These are phyloP conservation scores for Pseudogymnoascus sp. DNA, from an alignment of 2,329 filamentous ascomycete genomes.

Conservation along the genomic window DNA sequence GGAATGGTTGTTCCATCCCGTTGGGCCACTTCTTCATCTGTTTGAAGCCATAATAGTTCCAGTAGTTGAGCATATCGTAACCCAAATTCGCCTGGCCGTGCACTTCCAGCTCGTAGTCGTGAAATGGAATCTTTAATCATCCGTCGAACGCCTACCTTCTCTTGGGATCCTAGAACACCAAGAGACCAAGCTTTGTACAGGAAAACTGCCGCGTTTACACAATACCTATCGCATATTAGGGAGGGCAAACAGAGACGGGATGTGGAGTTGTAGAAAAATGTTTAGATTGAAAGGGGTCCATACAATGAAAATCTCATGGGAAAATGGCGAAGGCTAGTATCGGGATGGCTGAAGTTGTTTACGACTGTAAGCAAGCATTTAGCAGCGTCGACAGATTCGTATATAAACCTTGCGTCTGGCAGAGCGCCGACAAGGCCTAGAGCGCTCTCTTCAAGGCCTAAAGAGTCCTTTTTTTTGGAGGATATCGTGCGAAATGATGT, in stretches of 20 bases:
- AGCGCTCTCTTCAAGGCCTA: constrained; percentile 17
- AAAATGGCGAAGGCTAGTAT: constrained; percentile 52
- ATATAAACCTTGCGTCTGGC: constrained; percentile 57
- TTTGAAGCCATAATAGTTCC: constrained; percentile 48
- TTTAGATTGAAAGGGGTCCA: constrained; percentile 20
- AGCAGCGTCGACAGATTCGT: constrained; percentile 55
- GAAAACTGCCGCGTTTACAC: constrained; percentile 56
- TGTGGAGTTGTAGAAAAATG: constrained; percentile 13
- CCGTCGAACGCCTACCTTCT: constrained; percentile 46
- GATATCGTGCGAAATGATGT: constrained; percentile 44
- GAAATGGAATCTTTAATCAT: constrained; percentile 51
- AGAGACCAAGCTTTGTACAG: constrained; percentile 55
- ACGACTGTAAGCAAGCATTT: constrained; percentile 52
- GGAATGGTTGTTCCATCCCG: constrained; percentile 13
- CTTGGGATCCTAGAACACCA: constrained; percentile 46
- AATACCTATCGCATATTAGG: constrained; percentile 26
- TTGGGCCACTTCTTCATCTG: constrained; percentile 18
- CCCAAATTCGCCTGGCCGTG: constrained; percentile 49
- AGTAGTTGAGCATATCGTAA: constrained; percentile 52
- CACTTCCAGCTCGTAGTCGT: constrained; percentile 48
- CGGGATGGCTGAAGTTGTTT: constrained; percentile 50
- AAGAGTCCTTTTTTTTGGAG: constrained; percentile 18
- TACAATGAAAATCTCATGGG: constrained; percentile 55
- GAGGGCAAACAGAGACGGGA: background rate
- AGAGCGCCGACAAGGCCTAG: constrained; percentile 45